These are phyloP conservation scores for Apiotrichum gracile DNA, from an alignment of 1,284 basidiomycete genomes.

Conservation along the genomic window DNA sequence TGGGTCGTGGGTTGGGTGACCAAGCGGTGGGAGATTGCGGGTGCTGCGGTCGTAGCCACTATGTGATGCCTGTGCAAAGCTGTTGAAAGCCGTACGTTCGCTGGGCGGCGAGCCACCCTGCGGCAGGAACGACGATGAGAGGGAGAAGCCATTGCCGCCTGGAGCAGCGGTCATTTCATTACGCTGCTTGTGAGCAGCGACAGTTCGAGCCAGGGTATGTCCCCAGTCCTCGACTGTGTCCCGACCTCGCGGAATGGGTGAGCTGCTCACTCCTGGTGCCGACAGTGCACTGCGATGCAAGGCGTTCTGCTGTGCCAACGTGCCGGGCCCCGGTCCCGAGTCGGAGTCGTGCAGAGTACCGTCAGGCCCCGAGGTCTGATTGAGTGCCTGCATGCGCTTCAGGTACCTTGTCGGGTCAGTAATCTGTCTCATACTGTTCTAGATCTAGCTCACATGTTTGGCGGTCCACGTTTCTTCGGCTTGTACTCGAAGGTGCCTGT, in stretches of 20 bases:
- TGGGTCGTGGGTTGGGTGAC: background rate
- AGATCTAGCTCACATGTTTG: conserved; percentile 62
- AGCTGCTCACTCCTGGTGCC: conserved; percentile 2
- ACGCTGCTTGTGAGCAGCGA: conserved; percentile 4
- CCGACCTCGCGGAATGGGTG: background rate
- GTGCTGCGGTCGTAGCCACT: background rate
- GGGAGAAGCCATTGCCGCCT: background rate
- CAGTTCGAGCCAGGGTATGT: conserved; percentile 3
- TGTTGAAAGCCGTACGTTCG: background rate
- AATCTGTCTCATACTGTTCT: too few species aligned
- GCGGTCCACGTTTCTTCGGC: conserved; percentile 82
- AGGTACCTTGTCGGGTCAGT: conserved; percentile 13
- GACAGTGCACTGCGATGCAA: conserved; percentile 8
- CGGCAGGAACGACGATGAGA: background rate
- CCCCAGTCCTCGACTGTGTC: conserved; percentile 14
- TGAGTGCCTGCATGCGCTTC: conserved; percentile 20
- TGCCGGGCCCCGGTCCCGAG: conserved; percentile 17
- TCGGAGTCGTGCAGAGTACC: background rate
- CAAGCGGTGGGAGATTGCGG: background rate
- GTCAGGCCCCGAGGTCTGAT: conserved; percentile 1
- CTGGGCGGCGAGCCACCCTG: background rate
- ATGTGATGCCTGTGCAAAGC: background rate
- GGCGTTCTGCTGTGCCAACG: conserved; percentile 18
- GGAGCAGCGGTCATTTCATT: background rate
- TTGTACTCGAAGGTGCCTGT: conserved; percentile 73